phyloP scores from a whole-genome alignment of 2,329 filamentous ascomycete species.

The Malbranchea zuffiana region DNA sequence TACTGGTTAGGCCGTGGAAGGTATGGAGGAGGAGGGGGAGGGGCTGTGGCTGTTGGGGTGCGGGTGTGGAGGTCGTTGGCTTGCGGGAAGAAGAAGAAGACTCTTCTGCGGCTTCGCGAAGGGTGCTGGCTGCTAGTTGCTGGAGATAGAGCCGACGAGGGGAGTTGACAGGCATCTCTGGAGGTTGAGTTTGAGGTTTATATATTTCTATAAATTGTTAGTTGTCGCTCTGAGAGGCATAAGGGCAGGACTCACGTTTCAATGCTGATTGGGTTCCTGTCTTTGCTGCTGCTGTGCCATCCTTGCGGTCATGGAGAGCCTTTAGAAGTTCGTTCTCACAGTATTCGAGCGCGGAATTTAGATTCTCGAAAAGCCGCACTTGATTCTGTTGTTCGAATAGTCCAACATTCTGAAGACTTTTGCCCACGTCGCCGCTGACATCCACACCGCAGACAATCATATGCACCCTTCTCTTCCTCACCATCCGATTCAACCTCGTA shows the following conservation, averaged over 20 bases:
- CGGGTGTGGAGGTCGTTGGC: constrained; percentile 23
- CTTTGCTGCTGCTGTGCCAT: constrained; percentile 24
- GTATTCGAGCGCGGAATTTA: constrained; percentile 86
- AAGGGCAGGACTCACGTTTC: constrained; percentile 1
- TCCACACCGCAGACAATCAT: constrained; percentile 76
- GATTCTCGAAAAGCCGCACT: constrained; percentile 71
- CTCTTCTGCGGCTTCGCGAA: constrained; percentile 53
- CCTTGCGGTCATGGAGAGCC: constrained; percentile 61
- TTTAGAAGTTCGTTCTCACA: constrained; percentile 92
- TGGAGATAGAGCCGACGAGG: constrained; percentile 69
- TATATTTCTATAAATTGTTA: constrained; percentile 4
- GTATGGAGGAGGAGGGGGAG: constrained; percentile 85
- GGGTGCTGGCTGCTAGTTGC: constrained; percentile 63
- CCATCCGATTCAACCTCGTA: constrained; percentile 75
- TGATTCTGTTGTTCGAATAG: constrained; percentile 62
- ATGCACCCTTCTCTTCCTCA: constrained; percentile 64
- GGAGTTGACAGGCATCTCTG: constrained; percentile 54
- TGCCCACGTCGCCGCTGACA: constrained; percentile 62
- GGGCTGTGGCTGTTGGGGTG: constrained; percentile 73
- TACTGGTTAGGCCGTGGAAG: constrained; percentile 76
- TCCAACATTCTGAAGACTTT: constrained; percentile 71
- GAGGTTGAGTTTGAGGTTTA: constrained; percentile 8
- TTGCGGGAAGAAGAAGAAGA: constrained; percentile 19
- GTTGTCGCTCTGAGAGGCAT: neutral
- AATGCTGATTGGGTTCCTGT: constrained; percentile 1